Conservation (phyloP, 768 basidiomycete species). For the Panaeolus papilionaceus region DNA sequence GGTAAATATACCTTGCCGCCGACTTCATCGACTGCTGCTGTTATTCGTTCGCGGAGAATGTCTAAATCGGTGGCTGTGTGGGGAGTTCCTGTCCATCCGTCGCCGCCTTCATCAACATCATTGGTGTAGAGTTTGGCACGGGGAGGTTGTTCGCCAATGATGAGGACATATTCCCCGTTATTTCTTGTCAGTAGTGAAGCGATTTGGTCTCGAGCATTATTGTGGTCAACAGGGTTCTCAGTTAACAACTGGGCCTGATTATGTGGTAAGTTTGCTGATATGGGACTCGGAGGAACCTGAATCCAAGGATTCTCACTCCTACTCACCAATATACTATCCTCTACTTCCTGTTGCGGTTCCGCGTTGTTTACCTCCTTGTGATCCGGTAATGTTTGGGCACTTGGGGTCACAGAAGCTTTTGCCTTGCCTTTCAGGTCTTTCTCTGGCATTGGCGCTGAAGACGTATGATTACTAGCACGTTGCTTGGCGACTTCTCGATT, state of each 20-base stretch:
- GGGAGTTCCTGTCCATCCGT: constrained; percentile 60
- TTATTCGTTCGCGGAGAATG: constrained; percentile 48
- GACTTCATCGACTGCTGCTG: constrained; percentile 69
- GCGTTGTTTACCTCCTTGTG: constrained; percentile 43
- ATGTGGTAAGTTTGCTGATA: constrained; percentile 18
- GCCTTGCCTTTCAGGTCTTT: constrained; percentile 14
- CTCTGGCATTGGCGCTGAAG: constrained; percentile 17
- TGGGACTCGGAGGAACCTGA: neutral
- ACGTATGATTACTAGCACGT: constrained; percentile 35
- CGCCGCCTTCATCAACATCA: constrained; percentile 51
- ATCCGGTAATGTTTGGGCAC: constrained; percentile 36
- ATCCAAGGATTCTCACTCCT: constrained; percentile 9
- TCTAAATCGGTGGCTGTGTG: constrained; percentile 61
- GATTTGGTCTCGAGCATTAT: constrained; percentile 66
- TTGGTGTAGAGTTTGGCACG: constrained; percentile 60
- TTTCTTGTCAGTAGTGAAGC: constrained; percentile 70
- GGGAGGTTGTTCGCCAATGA: constrained; percentile 73
- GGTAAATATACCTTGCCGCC: constrained; percentile 69
- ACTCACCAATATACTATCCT: constrained; percentile 60
- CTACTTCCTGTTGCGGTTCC: constrained; percentile 45
- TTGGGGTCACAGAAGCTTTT: neutral
- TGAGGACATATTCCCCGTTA: constrained; percentile 77
- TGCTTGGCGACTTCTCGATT: constrained; percentile 71
- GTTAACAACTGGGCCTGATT: constrained; percentile 54
- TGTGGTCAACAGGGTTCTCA: constrained; percentile 46